Conservation (phyloP, 371 early-diverging fungal genomes). For the Syncephalastrum contaminatum region DNA sequence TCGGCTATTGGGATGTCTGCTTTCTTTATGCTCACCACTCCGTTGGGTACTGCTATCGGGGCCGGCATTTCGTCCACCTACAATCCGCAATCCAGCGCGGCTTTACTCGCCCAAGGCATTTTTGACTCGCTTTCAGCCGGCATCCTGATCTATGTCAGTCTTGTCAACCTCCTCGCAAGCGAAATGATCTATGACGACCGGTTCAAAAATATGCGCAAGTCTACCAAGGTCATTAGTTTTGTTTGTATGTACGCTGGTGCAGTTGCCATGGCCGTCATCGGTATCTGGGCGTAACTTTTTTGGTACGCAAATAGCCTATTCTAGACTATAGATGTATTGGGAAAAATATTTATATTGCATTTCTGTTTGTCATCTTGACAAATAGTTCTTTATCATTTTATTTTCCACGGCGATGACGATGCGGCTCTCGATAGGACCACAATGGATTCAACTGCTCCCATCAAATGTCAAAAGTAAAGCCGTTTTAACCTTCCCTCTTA, state of each 20-base stretch:
- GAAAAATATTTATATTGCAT: too few species aligned
- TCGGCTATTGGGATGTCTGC: conserved; percentile 43
- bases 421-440: too few species aligned
- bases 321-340: too few species aligned
- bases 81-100: conserved; percentile 39
- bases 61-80: conserved; percentile 63
- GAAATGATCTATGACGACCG: conserved; percentile 61
- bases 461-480: too few species aligned
- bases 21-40: conserved; percentile 62
- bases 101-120: conserved; percentile 31
- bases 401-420: too few species aligned
- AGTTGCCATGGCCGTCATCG: conserved; percentile 67
- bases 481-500: too few species aligned
- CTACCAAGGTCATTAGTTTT: conserved; percentile 49
- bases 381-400: too few species aligned
- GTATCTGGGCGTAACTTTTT: conserved; percentile 58
- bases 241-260: conserved; percentile 63
- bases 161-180: conserved; percentile 71
- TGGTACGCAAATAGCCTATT: too few species aligned
- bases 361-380: too few species aligned
- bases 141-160: conserved; percentile 76
- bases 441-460: too few species aligned
- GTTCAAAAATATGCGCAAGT: conserved; percentile 42
- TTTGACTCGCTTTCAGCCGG: conserved; percentile 57
- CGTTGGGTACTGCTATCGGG: conserved; percentile 78